phyloP scores from a whole-genome alignment of 2,329 filamentous ascomycete species.

The Macrophomina pseudophaseolina region DNA sequence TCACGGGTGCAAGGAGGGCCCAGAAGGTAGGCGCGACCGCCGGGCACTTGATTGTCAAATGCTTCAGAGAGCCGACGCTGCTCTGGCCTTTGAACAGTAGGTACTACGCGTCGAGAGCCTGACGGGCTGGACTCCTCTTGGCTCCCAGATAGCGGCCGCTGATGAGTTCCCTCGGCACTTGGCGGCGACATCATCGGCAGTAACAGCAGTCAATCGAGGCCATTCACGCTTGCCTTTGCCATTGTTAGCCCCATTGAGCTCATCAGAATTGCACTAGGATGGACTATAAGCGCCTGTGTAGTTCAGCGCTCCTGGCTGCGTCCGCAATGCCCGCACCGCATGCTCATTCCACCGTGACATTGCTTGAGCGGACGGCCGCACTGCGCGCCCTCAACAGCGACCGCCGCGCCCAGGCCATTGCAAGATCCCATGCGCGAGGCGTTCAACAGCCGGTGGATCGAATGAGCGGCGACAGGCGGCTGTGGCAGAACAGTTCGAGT shows the following conservation, averaged over 20 bases:
- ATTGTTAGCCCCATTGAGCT: background rate
- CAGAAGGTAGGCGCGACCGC: background rate
- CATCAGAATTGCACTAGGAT: too few relatives aligned
- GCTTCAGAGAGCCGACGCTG: too few relatives aligned
- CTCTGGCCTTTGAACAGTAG: too few relatives aligned
- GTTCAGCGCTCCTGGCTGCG: background rate
- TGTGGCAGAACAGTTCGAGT: background rate
- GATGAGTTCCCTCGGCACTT: too few relatives aligned
- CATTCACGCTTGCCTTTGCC: background rate
- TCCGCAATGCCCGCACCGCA: background rate
- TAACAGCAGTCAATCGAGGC: background rate
- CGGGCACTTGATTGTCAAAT: too few relatives aligned
- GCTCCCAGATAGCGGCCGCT: too few relatives aligned
- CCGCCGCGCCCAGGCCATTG: background rate
- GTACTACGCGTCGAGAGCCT: too few relatives aligned
- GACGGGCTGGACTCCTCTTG: too few relatives aligned
- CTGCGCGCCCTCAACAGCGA: background rate
- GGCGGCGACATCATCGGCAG: too few relatives aligned
- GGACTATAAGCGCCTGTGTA: background rate
- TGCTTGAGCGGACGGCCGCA: too few relatives aligned
- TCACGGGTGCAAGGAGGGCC: background rate
- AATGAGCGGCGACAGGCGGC: background rate
- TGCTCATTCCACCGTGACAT: background rate
- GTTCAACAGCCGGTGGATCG: too few relatives aligned
- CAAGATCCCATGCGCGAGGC: background rate